phyloP scores from a whole-genome alignment of 768 basidiomycete genomes.

The Kwoniella newhampshirensis region DNA sequence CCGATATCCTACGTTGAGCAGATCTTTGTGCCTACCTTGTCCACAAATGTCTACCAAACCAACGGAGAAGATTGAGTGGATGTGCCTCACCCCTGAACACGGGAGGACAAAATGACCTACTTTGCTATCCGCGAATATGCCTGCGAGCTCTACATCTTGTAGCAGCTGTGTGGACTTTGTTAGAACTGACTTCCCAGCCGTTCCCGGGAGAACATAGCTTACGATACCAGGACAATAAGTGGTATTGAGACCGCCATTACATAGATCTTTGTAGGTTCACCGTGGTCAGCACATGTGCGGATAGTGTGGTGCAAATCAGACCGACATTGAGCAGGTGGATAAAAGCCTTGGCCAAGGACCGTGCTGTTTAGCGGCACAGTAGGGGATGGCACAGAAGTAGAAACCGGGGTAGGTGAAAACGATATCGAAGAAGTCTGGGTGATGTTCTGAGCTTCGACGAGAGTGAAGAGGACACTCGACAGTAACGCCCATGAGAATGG shows the following conservation, averaged over 20 bases:
- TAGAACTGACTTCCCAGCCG: neutral
- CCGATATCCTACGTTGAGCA: constrained; percentile 13
- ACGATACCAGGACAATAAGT: constrained; percentile 48
- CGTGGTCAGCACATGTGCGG: constrained; percentile 4
- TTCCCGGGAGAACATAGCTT: constrained; percentile 1
- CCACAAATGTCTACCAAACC: constrained; percentile 31
- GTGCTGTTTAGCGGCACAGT: constrained; percentile 59
- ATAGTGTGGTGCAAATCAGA: neutral
- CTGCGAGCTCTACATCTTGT: constrained; percentile 25
- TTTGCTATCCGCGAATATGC: constrained; percentile 24
- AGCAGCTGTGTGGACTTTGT: constrained; percentile 1
- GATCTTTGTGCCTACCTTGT: constrained; percentile 13
- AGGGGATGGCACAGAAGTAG: constrained; percentile 67
- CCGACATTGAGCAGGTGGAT: constrained; percentile 46
- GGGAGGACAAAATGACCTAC: no score
- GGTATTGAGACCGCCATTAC: constrained; percentile 41
- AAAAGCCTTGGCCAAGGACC: constrained; percentile 37
- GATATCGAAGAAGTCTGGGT: constrained; percentile 25
- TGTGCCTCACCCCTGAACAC: no score
- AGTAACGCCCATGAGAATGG: no score
- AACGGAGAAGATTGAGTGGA: no score
- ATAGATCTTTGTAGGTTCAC: constrained; percentile 27
- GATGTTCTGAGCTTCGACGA: constrained; percentile 20
- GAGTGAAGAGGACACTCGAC: neutral
- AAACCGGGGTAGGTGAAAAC: constrained; percentile 52